Base-by-base conservation (phyloP, 306 rosid genomes). In the Citrullus colocynthis region DNA sequence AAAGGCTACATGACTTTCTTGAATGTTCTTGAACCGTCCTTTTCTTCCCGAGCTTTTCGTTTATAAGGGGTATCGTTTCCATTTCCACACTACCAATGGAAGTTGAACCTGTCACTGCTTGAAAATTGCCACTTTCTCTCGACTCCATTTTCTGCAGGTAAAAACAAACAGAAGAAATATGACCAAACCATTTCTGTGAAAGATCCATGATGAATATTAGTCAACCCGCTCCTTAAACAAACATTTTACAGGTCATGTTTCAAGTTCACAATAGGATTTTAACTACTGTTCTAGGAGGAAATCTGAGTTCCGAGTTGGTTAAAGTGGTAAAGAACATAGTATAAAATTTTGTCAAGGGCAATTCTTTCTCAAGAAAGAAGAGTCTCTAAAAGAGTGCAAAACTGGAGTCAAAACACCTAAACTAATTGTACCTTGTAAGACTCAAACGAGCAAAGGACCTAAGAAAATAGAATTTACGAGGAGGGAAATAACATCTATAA, bases 11-110 rank as follows among this genome's bases (percentile, higher is more conserved):
- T 0, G 83, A 59, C 21, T 80, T 76, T 49, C 39, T 81, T 57
- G 94, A 88, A 51, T 82, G 77, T 48, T 84, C 89, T 82, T 55
- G 56, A 10, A 64, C 60, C 76, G 84, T 86, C 79, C 87, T 67
- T 62, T 84, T 85, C 81, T 79, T 83, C 63, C 74, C 45, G 72
- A 85, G 72, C 16, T 88, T 90, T 80, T 82, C 78, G 59, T 78
- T 80, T 85, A 88, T 48, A 77, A 92, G 91, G 0, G 94, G 90
- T 51, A 78, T 58, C 61, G 79, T 91, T 80, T 84, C 93, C 66
- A 76, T 91, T 80, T 84, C 93, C 66, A 76, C 85, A 82, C 70
- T 84, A 71, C 79, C 81, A 18, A 57, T 60, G 51, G 70, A 83
- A 17, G 81, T 17, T 60, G 84, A 82, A 83, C 81, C 80, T 67